Evolutionary conservation across 1,284 basidiomycete genomes (phyloP).

Genomic region (Sanghuangporus baumii): DNA sequence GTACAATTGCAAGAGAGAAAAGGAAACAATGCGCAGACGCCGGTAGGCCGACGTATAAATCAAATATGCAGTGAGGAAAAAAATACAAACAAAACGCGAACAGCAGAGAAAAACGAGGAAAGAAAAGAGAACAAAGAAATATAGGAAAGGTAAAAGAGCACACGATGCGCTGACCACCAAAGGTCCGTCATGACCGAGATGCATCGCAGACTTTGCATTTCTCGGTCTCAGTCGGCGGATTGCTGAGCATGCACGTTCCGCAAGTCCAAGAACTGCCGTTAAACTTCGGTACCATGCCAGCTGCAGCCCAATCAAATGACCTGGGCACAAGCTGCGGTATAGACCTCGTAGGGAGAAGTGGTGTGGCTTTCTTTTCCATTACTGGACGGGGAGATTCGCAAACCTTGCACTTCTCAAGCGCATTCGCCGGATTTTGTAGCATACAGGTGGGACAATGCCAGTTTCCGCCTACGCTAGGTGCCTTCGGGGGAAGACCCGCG

Average conservation of each 20-base stretch:
- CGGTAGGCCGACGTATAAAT: background rate
- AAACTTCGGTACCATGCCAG: slow-evolving; percentile 38
- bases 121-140: background rate
- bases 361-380: slow-evolving; percentile 21
- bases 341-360: too few species aligned
- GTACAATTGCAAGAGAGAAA: background rate
- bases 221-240: slow-evolving; percentile 27
- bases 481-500: slow-evolving; percentile 31
- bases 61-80: background rate
- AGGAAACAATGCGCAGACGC: background rate
- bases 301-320: slow-evolving; percentile 45
- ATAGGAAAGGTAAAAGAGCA: background rate
- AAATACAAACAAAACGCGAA: background rate
- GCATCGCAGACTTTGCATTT: slow-evolving; percentile 40
- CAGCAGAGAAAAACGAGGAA: background rate
- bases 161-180: background rate
- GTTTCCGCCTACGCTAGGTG: slow-evolving; percentile 20
- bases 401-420: slow-evolving; percentile 42
- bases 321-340: slow-evolving; percentile 22
- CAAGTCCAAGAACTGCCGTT: slow-evolving; percentile 37
- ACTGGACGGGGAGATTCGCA: slow-evolving; percentile 40
- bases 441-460: slow-evolving; percentile 46
- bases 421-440: slow-evolving; percentile 38
- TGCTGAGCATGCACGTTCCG: slow-evolving; percentile 35
- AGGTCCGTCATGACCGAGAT: slow-evolving; percentile 22